Evolutionary conservation across 2,329 filamentous ascomycete genomes (phyloP).

Genomic region (Calonectria crousiana): DNA sequence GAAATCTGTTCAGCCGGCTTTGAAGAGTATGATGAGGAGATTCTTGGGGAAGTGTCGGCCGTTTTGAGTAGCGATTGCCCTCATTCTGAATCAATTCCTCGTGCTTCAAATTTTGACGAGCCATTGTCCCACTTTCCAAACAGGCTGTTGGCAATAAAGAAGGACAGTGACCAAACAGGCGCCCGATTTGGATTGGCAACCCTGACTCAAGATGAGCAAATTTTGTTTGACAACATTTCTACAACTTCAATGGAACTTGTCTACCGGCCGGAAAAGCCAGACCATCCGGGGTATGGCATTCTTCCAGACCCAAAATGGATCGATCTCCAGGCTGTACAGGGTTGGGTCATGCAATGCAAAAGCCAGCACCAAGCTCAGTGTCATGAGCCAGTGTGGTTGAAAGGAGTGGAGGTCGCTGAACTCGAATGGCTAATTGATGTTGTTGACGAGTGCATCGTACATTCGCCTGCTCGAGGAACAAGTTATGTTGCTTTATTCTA

Average conservation of each 20-base stretch:
- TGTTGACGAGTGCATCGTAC: constrained; percentile 18
- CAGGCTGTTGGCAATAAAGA: constrained; percentile 17
- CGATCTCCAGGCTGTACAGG: constrained; percentile 5
- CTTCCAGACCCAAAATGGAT: constrained; percentile 23
- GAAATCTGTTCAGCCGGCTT: constrained; percentile 22
- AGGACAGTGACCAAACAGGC: constrained; percentile 18
- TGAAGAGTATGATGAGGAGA: constrained; percentile 23
- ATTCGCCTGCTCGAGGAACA: constrained; percentile 3
- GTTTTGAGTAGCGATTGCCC: constrained; percentile 12
- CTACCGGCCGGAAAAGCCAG: not conserved
- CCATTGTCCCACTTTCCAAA: constrained; percentile 16
- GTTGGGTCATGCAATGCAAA: constrained; percentile 17
- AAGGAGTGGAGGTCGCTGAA: constrained; percentile 14
- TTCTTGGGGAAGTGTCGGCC: constrained; percentile 18
- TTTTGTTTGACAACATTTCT: constrained; percentile 26
- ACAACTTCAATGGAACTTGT: constrained; percentile 24
- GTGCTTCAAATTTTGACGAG: constrained; percentile 18
- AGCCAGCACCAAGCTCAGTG: constrained; percentile 12
- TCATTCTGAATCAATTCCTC: constrained; percentile 23
- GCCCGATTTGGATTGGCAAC: constrained; percentile 18
- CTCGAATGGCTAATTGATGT: constrained; percentile 27
- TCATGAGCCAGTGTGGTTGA: constrained; percentile 24
- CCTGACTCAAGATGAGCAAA: not conserved
- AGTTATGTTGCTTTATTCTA: constrained; percentile 26
- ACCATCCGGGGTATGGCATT: constrained; percentile 14